phyloP scores from a whole-genome alignment of 1,139 yeast species.

The Geotrichum aggregatum region DNA sequence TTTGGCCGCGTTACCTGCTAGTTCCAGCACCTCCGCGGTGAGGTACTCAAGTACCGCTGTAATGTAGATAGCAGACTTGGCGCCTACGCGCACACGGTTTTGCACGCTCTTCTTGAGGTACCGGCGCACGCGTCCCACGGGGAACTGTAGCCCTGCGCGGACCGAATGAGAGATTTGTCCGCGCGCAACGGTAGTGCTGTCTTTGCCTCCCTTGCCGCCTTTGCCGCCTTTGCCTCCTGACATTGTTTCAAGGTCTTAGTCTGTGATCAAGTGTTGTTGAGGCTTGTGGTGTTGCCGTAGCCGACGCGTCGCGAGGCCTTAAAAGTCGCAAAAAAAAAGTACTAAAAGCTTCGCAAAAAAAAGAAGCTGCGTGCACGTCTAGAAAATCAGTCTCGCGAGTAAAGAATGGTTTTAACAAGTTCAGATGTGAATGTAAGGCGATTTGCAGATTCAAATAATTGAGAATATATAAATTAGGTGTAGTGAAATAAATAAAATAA shows the following conservation, averaged over 20 bases:
- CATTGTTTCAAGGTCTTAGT: slow-evolving; percentile 47
- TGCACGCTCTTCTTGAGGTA: slow-evolving; percentile 89
- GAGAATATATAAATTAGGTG: too few species aligned
- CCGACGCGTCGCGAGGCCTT: too few species aligned
- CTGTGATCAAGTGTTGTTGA: neutral
- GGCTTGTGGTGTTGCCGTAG: too few species aligned
- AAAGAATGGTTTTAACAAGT: too few species aligned
- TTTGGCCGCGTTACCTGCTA: slow-evolving; percentile 99
- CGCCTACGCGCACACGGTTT: slow-evolving; percentile 92
- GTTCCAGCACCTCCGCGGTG: slow-evolving; percentile 96
- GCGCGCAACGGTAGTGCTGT: slow-evolving; percentile 38
- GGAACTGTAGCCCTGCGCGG: slow-evolving; percentile 95
- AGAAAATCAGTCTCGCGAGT: too few species aligned
- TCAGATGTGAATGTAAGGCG: too few species aligned
- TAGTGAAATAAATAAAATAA: too few species aligned
- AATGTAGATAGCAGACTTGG: slow-evolving; percentile 93
- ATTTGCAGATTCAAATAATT: too few species aligned
- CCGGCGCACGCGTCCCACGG: slow-evolving; percentile 97
- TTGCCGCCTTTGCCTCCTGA: slow-evolving; percentile 91
- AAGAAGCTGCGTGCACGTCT: too few species aligned
- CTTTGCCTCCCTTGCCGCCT: slow-evolving; percentile 81
- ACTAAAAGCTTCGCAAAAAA: too few species aligned
- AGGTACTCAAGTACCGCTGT: slow-evolving; percentile 96
- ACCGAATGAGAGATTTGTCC: slow-evolving; percentile 82
- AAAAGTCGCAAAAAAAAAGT: too few species aligned